Conservation (phyloP, 129 eudicot genomes). For the Pittosporum tobira region DNA sequence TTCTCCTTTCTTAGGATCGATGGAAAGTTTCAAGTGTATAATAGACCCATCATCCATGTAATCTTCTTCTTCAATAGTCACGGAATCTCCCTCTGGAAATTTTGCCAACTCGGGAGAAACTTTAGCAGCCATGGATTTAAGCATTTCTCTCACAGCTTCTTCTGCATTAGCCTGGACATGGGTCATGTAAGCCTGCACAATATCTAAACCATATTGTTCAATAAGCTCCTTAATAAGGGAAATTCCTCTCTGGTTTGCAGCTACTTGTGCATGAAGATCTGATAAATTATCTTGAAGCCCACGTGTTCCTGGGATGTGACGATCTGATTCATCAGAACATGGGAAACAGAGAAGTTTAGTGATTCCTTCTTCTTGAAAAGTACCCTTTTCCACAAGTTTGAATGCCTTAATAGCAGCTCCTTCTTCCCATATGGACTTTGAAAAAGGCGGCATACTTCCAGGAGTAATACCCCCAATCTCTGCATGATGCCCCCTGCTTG, state of each 20-base stretch:
- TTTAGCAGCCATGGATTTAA: constrained; percentile 62
- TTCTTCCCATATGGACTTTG: constrained; percentile 88
- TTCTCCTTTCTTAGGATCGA: constrained; percentile 63
- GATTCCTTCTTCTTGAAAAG: constrained; percentile 94
- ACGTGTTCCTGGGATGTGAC: constrained; percentile 76
- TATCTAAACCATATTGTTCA: constrained; percentile 75
- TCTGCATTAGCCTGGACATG: constrained; percentile 90
- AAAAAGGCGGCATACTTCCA: constrained; percentile 98
- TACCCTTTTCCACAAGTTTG: constrained; percentile 84
- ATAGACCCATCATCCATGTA: constrained; percentile 94
- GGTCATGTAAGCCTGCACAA: constrained; percentile 90
- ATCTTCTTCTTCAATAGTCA: constrained; percentile 82
- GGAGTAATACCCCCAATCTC: constrained; percentile 98
- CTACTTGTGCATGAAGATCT: constrained; percentile 94
- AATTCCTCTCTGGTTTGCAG: constrained; percentile 98
- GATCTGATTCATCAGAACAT: constrained; percentile 41
- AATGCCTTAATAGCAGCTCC: constrained; percentile 98
- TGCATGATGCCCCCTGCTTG: constrained; percentile 98
- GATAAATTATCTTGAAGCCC: constrained; percentile 89
- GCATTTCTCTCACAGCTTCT: constrained; percentile 92
- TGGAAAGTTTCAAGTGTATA: constrained; percentile 71
- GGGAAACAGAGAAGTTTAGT: constrained; percentile 58
- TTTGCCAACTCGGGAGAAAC: constrained; percentile 32
- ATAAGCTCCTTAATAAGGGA: constrained; percentile 87
- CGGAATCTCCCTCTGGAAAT: constrained; percentile 13